These are phyloP conservation scores for Ophiostoma sp. DNA, from an alignment of 2,329 filamentous ascomycete species.

Conservation along the genomic window DNA sequence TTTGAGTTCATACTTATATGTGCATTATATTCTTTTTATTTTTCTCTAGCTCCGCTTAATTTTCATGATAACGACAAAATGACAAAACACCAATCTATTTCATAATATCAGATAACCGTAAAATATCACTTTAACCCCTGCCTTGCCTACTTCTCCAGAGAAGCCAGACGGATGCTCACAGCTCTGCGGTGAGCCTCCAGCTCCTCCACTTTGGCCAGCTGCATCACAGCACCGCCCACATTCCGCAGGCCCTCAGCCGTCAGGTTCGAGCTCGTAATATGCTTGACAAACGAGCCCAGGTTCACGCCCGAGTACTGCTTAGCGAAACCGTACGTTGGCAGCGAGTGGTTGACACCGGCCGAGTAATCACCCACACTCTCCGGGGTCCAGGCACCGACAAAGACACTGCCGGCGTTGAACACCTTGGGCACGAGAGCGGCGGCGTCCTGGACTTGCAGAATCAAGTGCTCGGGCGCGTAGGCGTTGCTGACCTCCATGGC, in stretches of 20 bases:
- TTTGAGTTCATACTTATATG: neutral
- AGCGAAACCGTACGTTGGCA: conserved; percentile 96
- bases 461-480: conserved; percentile 95
- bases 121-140: neutral
- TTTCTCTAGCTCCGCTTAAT: neutral
- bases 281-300: conserved; percentile 92
- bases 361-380: conserved; percentile 98
- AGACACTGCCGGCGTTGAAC: conserved; percentile 92
- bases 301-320: conserved; percentile 99
- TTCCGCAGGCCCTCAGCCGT: conserved; percentile 82
- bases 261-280: conserved; percentile 93
- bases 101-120: neutral
- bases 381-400: conserved; percentile 93
- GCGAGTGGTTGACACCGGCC: conserved; percentile 93
- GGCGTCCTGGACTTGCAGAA: conserved; percentile 81
- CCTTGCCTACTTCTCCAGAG: conserved; percentile 14
- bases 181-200: conserved; percentile 90
- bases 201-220: conserved; percentile 89
- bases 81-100: neutral
- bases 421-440: conserved; percentile 74
- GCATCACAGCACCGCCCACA: conserved; percentile 88
- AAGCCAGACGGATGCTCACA: conserved; percentile 73
- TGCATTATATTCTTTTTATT: neutral
- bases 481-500: conserved; percentile 85
- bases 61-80: neutral